These are phyloP conservation scores for Xylariaceae sp. DNA, from an alignment of 2,329 filamentous ascomycete genomes.

Conservation along the genomic window DNA sequence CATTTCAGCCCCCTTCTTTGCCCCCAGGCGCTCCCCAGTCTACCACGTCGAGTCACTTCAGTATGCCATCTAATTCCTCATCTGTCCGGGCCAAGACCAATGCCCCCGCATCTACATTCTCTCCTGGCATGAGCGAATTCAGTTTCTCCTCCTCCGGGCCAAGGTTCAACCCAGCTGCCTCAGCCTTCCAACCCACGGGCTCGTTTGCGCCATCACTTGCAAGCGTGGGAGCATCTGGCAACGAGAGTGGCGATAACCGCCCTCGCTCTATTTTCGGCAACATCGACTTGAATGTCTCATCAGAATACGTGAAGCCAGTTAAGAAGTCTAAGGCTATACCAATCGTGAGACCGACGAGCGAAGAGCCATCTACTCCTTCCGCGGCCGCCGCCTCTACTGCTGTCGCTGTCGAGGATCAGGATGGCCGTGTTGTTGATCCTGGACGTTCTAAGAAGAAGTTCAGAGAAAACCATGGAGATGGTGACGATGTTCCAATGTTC, in stretches of 20 bases:
- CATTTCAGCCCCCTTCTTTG: constrained; percentile 34
- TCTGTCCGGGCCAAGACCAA: constrained; percentile 54
- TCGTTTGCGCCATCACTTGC: constrained; percentile 40
- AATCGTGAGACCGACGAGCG: constrained; percentile 60
- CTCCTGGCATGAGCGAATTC: constrained; percentile 52
- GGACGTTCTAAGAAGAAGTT: constrained; percentile 66
- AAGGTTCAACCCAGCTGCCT: constrained; percentile 69
- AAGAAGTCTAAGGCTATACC: constrained; percentile 79
- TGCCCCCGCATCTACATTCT: constrained; percentile 62
- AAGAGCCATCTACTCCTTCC: constrained; percentile 12
- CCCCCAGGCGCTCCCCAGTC: constrained; percentile 27
- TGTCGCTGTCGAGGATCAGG: constrained; percentile 36
- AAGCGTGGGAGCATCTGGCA: constrained; percentile 36
- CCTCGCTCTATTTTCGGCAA: constrained; percentile 59
- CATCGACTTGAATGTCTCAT: constrained; percentile 53
- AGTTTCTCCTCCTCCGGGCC: constrained; percentile 53
- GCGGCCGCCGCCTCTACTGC: constrained; percentile 16
- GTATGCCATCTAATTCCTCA: constrained; percentile 30
- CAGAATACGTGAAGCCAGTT: constrained; percentile 55
- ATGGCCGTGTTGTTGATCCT: constrained; percentile 60
- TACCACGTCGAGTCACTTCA: constrained; percentile 32
- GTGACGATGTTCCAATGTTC: constrained; percentile 68
- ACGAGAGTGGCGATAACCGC: constrained; percentile 33
- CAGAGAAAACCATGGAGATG: constrained; percentile 55
- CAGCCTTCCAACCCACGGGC: constrained; percentile 61